A percentile compares a stretch with the other conserved stretches of the same genome.
These are phyloP conservation scores for Amylostereum areolatum DNA, from an alignment of 1,284 basidiomycete genomes.

Conservation along the genomic window DNA sequence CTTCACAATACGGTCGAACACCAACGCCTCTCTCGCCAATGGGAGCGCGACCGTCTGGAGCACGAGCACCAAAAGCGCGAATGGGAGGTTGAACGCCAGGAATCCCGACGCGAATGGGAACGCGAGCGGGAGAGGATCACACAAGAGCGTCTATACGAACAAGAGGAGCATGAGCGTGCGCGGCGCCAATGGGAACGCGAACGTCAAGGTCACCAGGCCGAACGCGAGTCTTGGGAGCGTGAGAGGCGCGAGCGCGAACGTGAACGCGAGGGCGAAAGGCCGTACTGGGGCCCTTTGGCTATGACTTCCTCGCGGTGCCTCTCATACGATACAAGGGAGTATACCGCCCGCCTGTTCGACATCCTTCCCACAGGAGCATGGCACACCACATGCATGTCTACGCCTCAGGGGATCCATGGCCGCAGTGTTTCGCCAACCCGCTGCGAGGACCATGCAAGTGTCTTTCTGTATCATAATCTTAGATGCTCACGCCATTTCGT, in stretches of 20 bases:
- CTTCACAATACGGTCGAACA: too few species aligned
- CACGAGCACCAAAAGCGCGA: too few species aligned
- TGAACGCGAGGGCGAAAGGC: constrained; percentile 7
- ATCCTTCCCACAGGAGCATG: too few species aligned
- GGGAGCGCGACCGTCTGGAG: too few species aligned
- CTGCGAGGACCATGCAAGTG: constrained; percentile 2
- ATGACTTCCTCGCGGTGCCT: constrained; percentile 4
- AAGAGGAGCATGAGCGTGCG: not conserved
- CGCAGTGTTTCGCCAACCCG: too few species aligned
- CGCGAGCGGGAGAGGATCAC: constrained; percentile 1
- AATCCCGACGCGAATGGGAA: constrained; percentile 1
- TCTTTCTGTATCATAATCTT: not conserved
- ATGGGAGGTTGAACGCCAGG: too few species aligned
- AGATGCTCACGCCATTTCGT: not conserved
- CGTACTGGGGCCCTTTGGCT: constrained; percentile 6
- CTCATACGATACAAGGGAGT: too few species aligned
- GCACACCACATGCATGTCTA: too few species aligned
- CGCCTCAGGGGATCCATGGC: too few species aligned
- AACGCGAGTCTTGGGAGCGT: constrained; percentile 10
- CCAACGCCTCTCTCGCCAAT: too few species aligned
- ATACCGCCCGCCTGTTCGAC: too few species aligned
- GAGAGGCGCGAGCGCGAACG: constrained; percentile 7
- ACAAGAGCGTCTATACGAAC: constrained; percentile 1
- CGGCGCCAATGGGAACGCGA: constrained; percentile 1
- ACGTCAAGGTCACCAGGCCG: constrained; percentile 1